Base-by-base conservation (phyloP, 208 protist genomes). In the Borovskyia barvae region DNA sequence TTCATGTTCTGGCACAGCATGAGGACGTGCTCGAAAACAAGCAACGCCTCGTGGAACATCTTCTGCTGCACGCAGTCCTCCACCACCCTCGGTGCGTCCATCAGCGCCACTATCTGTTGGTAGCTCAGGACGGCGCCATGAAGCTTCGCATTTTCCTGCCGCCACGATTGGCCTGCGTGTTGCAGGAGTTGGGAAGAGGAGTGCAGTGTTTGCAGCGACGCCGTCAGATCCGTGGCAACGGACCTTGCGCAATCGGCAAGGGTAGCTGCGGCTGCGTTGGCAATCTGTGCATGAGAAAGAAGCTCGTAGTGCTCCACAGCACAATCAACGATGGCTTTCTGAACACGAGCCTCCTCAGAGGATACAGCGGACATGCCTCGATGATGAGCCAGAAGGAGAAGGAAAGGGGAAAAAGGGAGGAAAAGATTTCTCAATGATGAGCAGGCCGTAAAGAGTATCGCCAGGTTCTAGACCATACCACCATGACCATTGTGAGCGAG, bases 11-110 rank as follows among this genome's bases (percentile, higher is more conserved):
- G 64, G 1, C 72, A 53, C 32, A 75, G 68, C 47, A 68, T 63
- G 14, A 58, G 71, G 19, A 94, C 71, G 47, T 89, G 82, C 66
- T 90, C 73, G 19, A 91, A 51, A 28, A 95, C 71, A 22, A 82
- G 66, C 0, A 89, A 48, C 28, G 85, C 85, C 73, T 95, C 85
- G 56, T 85, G 75, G 63, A 88, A 92, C 83, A 95, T 84, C 19
- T 82, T 80, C 32, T 74, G 73, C 2, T 59, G 57, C 35, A 92
- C 68, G 63, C 84, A 92, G 22, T 91, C 85, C 25, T 75, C 65
- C 40, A 92, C 66, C 7, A 91, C 46, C 8, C 49, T 39, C 0
- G 88, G 88, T 0, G 81, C 76, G 62, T 95, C 88, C 43, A 89
- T 66, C 41, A 95, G 64, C 2, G 73, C 73, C n/a, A 87, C 50